A percentile compares a stretch with the other conserved stretches of the same genome.
Conservation (phyloP, 208 protist species). For the Leishmania guyanensis region DNA sequence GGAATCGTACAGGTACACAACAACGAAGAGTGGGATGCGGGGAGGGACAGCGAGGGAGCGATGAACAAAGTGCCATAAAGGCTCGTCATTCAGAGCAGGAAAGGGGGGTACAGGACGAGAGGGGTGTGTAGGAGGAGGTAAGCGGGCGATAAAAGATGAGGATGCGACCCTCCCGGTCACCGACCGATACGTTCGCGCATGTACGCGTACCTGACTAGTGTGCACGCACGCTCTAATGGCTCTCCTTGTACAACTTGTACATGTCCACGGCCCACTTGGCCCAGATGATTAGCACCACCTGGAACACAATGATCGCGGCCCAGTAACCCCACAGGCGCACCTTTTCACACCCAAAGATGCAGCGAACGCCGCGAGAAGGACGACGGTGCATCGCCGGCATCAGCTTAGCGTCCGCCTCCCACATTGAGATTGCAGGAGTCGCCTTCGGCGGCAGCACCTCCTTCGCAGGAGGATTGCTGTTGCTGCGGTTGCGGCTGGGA, state of each 20-base stretch:
- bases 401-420: slow-evolving; percentile 37
- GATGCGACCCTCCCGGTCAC: background rate
- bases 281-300: slow-evolving; percentile 72
- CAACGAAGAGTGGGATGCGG: background rate
- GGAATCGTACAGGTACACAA: background rate
- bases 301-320: slow-evolving; percentile 52
- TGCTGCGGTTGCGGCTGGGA: slow-evolving; percentile 18
- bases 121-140: background rate
- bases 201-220: background rate
- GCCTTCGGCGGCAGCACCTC: slow-evolving; percentile 9
- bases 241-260: slow-evolving; percentile 39
- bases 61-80: background rate
- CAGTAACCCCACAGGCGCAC: slow-evolving; percentile 49
- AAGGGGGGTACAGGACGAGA: background rate
- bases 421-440: slow-evolving; percentile 12
- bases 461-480: slow-evolving; percentile 11
- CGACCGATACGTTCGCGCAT: background rate
- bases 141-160: background rate
- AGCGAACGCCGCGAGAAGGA: slow-evolving; percentile 26
- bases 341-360: slow-evolving; percentile 1
- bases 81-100: background rate
- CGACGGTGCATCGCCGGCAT: slow-evolving; percentile 58
- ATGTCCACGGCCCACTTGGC: slow-evolving; percentile 59
- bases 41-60: background rate
- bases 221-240: slow-evolving; percentile 4